Percentiles rank a stretch among this genome's conserved stretches.
Evolutionary conservation across 805 yeast genomes (phyloP).

Genomic region (Lachancea kluyveri): DNA sequence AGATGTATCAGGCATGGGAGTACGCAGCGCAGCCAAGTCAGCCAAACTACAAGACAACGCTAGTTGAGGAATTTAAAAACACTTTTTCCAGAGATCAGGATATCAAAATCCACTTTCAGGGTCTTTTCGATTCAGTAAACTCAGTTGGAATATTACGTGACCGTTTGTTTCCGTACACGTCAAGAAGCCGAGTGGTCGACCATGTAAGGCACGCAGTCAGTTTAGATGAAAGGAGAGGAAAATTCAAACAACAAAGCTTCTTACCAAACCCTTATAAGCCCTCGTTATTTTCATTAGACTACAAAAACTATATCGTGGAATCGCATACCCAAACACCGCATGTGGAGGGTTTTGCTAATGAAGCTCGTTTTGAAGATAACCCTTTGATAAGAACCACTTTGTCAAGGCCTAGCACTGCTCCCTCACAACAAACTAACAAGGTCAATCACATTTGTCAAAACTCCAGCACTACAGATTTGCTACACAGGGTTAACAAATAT

Average conservation of each 20-base stretch:
- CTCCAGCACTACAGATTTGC: constrained; percentile 3
- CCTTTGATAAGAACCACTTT: too few relatives aligned
- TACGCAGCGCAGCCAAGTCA: constrained; percentile 51
- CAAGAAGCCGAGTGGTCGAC: constrained; percentile 43
- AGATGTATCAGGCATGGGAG: constrained; percentile 53
- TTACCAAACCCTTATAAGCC: constrained; percentile 37
- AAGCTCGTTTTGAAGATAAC: too few relatives aligned
- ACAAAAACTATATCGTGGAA: constrained; percentile 8
- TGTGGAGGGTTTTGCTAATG: background rate
- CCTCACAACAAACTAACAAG: too few relatives aligned
- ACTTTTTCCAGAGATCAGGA: constrained; percentile 43
- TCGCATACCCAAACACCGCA: too few relatives aligned
- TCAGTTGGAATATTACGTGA: constrained; percentile 59
- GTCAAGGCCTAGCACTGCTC: too few relatives aligned
- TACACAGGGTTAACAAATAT: constrained; percentile 3
- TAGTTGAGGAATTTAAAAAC: constrained; percentile 46
- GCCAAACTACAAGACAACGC: constrained; percentile 37
- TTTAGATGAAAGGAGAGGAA: constrained; percentile 59
- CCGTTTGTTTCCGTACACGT: constrained; percentile 51
- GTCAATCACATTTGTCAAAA: too few relatives aligned
- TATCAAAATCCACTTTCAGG: constrained; percentile 50
- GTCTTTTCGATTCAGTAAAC: constrained; percentile 64
- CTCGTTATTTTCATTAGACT: constrained; percentile 18
- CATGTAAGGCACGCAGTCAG: constrained; percentile 65
- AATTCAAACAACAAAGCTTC: constrained; percentile 53